Percentiles rank a stretch among this genome's conserved stretches.
phyloP scores from a whole-genome alignment of 2,329 filamentous ascomycete genomes.

The Coccinonectria pachysandricola region DNA sequence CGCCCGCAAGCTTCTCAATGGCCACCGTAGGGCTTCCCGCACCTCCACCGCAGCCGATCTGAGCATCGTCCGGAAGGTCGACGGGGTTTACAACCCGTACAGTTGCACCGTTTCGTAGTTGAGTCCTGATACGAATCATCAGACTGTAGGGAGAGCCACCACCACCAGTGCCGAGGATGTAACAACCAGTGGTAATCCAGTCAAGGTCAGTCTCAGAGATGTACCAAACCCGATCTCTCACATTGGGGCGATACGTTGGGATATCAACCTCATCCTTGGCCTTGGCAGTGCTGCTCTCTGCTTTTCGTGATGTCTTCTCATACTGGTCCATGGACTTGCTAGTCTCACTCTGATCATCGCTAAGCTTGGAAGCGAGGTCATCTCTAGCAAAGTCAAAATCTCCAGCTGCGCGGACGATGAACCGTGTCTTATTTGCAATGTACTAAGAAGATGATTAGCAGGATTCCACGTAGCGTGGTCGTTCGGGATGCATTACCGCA shows the following conservation, averaged over 20 bases:
- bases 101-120: slow-evolving; percentile 38
- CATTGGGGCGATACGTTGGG: slow-evolving; percentile 36
- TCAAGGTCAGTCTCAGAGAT: slow-evolving; percentile 46
- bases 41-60: slow-evolving; percentile 45
- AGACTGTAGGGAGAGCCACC: slow-evolving; percentile 45
- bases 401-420: slow-evolving; percentile 49
- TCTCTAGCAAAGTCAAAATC: slow-evolving; percentile 37
- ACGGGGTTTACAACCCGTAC: slow-evolving; percentile 41
- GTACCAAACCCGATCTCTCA: slow-evolving; percentile 43
- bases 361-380: slow-evolving; percentile 1
- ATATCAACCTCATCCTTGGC: slow-evolving; percentile 22
- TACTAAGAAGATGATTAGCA: slow-evolving; percentile 25
- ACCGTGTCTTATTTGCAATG: slow-evolving; percentile 41
- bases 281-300: slow-evolving; percentile 2
- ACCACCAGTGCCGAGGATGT: slow-evolving; percentile 51
- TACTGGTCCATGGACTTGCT: slow-evolving; percentile 12
- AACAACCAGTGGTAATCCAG: slow-evolving; percentile 48
- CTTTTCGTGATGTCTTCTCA: slow-evolving; percentile 3
- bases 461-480: no score
- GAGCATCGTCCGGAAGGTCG: slow-evolving; percentile 38
- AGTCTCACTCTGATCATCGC: slow-evolving; percentile 2
- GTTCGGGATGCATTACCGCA: no score
- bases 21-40: slow-evolving; percentile 50
- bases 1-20: slow-evolving; percentile 48
- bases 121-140: slow-evolving; percentile 40